Conservation (phyloP, 768 basidiomycete genomes). For the Strobilomyces dryophilus region DNA sequence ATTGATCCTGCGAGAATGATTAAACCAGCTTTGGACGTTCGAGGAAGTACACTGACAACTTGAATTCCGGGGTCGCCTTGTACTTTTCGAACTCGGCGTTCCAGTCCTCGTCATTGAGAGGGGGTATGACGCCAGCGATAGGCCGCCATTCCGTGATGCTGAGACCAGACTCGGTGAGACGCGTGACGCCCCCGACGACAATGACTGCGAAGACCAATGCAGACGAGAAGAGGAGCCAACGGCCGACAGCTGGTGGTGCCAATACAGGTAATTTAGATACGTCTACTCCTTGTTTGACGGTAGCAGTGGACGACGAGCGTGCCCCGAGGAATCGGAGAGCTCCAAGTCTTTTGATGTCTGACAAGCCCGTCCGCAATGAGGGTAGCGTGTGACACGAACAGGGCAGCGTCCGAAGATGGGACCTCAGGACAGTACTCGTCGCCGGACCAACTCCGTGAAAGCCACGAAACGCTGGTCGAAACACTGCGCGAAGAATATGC, state of each 20-base stretch:
- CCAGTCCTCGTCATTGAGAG: slow-evolving; percentile 75
- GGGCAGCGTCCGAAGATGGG: not conserved
- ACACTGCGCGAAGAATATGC: slow-evolving; percentile 18
- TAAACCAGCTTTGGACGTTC: not conserved
- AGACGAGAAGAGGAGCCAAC: slow-evolving; percentile 84
- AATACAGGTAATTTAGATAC: slow-evolving; percentile 47
- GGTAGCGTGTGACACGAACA: slow-evolving; percentile 4
- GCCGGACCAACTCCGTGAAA: slow-evolving; percentile 5
- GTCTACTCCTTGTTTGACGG: slow-evolving; percentile 12
- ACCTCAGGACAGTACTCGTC: slow-evolving; percentile 4
- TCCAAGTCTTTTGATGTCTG: not conserved
- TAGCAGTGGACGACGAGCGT: slow-evolving; percentile 39
- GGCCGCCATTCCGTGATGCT: slow-evolving; percentile 99
- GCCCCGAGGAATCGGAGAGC: slow-evolving; percentile 24
- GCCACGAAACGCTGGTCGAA: slow-evolving; percentile 13
- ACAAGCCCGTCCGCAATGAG: slow-evolving; percentile 3
- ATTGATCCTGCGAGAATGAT: slow-evolving; percentile 60
- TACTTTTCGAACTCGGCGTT: slow-evolving; percentile 89
- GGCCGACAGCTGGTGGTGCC: slow-evolving; percentile 65
- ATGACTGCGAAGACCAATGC: slow-evolving; percentile 87
- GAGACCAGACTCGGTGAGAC: slow-evolving; percentile 94
- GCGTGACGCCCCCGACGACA: slow-evolving; percentile 93
- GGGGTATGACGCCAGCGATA: slow-evolving; percentile 84
- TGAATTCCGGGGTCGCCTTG: slow-evolving; percentile 91
- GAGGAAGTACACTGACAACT: slow-evolving; percentile 58